phyloP scores from a whole-genome alignment of 192 early-diverging fungal genomes.

The Linnemannia schmuckeri region DNA sequence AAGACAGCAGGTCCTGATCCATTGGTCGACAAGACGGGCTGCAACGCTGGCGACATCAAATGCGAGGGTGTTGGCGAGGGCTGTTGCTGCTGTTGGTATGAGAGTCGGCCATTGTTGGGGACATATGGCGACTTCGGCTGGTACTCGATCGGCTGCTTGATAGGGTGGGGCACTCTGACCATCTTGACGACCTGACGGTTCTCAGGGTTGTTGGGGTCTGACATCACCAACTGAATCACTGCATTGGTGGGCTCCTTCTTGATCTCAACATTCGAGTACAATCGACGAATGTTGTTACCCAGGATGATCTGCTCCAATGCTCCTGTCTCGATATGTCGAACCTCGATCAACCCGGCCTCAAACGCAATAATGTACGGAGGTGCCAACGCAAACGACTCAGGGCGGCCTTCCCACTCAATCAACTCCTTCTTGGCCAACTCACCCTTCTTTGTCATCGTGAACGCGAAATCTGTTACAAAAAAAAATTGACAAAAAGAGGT shows the following conservation, averaged over 20 bases:
- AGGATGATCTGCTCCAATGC: slow-evolving; percentile 52
- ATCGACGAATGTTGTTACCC: slow-evolving; percentile 44
- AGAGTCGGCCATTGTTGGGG: not conserved
- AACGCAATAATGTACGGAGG: slow-evolving; percentile 93
- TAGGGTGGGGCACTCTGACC: slow-evolving; percentile 13
- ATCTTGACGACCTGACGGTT: slow-evolving; percentile 38
- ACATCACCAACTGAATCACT: slow-evolving; percentile 41
- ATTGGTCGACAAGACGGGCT: slow-evolving; percentile 37
- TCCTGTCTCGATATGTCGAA: slow-evolving; percentile 84
- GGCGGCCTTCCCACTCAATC: slow-evolving; percentile 91
- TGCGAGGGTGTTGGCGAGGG: slow-evolving; percentile 17
- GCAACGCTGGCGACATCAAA: slow-evolving; percentile 35
- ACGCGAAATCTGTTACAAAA: slow-evolving; percentile 81
- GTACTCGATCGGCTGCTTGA: slow-evolving; percentile 31
- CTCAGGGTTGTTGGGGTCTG: slow-evolving; percentile 39
- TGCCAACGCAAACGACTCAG: slow-evolving; percentile 82
- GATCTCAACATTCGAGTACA: slow-evolving; percentile 39
- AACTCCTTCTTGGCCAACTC: slow-evolving; percentile 77
- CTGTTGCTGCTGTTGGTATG: not conserved
- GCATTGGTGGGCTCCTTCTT: slow-evolving; percentile 25
- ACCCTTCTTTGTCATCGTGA: slow-evolving; percentile 89
- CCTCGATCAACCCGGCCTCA: slow-evolving; percentile 89
- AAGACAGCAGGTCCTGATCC: slow-evolving; percentile 41
- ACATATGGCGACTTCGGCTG: slow-evolving; percentile 12
- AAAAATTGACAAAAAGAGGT: slow-evolving; percentile 25